These are phyloP conservation scores for Rhodotorula sp. DNA, from an alignment of 1,284 basidiomycete species.

Conservation along the genomic window DNA sequence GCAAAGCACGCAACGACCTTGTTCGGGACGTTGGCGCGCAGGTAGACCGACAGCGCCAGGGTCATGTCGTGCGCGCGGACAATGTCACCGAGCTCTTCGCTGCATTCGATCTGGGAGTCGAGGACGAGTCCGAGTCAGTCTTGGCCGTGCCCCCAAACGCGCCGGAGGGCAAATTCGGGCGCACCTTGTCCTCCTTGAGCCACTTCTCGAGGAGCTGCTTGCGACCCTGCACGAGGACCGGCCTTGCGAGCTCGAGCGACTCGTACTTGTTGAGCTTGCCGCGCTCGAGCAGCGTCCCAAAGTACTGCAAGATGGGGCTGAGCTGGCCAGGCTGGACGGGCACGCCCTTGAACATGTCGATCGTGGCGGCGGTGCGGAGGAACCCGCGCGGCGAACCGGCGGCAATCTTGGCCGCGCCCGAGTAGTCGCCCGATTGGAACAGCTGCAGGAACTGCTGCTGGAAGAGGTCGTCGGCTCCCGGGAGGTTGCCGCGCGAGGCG, in stretches of 20 bases:
- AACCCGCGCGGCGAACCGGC: constrained; percentile 97
- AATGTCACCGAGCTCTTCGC: constrained; percentile 97
- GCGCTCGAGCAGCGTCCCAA: constrained; percentile 95
- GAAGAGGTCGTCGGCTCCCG: constrained; percentile 97
- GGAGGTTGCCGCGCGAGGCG: constrained; percentile 93
- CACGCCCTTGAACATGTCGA: constrained; percentile 96
- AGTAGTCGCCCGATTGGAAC: constrained; percentile 85
- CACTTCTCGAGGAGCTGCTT: constrained; percentile 99
- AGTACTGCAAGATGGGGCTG: constrained; percentile 97
- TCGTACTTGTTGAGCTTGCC: constrained; percentile 97
- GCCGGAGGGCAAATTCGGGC: constrained; percentile 12
- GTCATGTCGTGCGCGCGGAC: constrained; percentile 96
- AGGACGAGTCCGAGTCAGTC: not conserved
- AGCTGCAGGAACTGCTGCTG: constrained; percentile 92
- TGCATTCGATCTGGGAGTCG: constrained; percentile 80
- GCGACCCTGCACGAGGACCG: constrained; percentile 92
- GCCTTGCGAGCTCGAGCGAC: constrained; percentile 92
- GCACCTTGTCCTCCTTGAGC: constrained; percentile 98
- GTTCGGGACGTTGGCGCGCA: constrained; percentile 96
- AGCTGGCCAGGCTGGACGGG: constrained; percentile 86
- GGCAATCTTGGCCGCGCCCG: constrained; percentile 97
- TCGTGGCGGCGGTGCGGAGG: constrained; percentile 89
- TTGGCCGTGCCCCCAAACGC: not conserved
- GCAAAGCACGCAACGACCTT: constrained; percentile 98
- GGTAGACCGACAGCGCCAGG: constrained; percentile 96